Evolutionary conservation across 371 early-diverging fungal genomes (phyloP).

Genomic region (Mucor circinelloides): DNA sequence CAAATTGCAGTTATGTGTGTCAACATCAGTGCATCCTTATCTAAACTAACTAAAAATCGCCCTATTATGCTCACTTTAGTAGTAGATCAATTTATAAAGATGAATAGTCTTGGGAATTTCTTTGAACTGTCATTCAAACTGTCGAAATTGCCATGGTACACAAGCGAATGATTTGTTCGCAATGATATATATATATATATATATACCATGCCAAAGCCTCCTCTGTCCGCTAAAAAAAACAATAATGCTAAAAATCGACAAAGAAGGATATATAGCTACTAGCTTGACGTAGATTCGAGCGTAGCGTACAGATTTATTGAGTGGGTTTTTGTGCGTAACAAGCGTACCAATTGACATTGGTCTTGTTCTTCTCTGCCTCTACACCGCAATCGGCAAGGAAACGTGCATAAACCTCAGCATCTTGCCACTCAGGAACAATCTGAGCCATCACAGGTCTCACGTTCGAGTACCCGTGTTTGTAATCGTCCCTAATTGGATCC

Average conservation of each 20-base stretch:
- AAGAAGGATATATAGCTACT: background rate
- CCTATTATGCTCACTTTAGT: background rate
- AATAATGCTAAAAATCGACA: too few species aligned
- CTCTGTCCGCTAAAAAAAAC: too few species aligned
- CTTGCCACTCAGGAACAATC: slow-evolving; percentile 15
- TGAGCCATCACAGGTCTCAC: slow-evolving; percentile 18
- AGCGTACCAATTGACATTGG: slow-evolving; percentile 4
- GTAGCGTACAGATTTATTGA: background rate
- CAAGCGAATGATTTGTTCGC: too few species aligned
- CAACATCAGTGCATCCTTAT: background rate
- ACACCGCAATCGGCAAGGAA: slow-evolving; percentile 1
- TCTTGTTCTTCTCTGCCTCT: slow-evolving; percentile 6
- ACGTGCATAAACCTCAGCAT: slow-evolving; percentile 4
- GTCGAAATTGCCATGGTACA: background rate
- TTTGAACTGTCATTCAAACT: background rate
- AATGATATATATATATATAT: too few species aligned
- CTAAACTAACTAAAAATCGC: background rate
- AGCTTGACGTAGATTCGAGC: background rate
- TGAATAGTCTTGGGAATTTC: background rate
- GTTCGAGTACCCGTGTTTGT: slow-evolving; percentile 15
- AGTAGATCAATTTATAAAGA: background rate
- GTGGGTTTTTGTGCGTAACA: slow-evolving; percentile 19
- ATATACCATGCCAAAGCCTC: too few species aligned
- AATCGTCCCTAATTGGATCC: slow-evolving; percentile 25
- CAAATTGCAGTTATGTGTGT: background rate